phyloP scores from a whole-genome alignment of 2,329 filamentous ascomycete genomes.

The Exophiala dermatitidis region DNA sequence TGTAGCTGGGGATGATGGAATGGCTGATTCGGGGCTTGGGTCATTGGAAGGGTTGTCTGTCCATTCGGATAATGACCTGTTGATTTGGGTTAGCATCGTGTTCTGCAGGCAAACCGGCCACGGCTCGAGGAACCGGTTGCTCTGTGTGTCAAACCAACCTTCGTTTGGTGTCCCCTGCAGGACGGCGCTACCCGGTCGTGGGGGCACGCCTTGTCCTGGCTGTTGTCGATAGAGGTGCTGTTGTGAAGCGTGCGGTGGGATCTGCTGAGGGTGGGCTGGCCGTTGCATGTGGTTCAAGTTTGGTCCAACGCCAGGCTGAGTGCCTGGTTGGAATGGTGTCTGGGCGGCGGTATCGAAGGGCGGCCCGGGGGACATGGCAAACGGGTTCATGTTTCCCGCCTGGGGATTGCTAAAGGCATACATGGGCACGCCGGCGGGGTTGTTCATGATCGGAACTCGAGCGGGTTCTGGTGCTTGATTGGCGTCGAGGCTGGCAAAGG shows the following conservation, averaged over 20 bases:
- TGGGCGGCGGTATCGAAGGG: constrained; percentile 21
- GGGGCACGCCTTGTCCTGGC: constrained; percentile 18
- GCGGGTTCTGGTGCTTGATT: constrained; percentile 12
- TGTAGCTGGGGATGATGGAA: constrained; percentile 9
- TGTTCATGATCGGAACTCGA: constrained; percentile 21
- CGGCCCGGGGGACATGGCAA: constrained; percentile 13
- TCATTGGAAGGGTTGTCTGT: constrained; percentile 19
- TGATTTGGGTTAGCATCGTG: neutral
- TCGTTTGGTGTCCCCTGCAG: constrained; percentile 10
- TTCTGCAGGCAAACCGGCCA: neutral
- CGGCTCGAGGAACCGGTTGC: neutral
- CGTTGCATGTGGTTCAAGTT: constrained; percentile 14
- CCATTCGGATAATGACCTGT: constrained; percentile 19
- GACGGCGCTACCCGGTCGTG: constrained; percentile 7
- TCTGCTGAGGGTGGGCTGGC: constrained; percentile 18
- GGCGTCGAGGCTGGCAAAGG: constrained; percentile 19
- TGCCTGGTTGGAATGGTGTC: constrained; percentile 21
- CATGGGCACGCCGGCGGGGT: constrained; percentile 24
- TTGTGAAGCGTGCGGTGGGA: constrained; percentile 13
- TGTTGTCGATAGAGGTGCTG: constrained; percentile 24
- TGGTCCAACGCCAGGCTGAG: constrained; percentile 3
- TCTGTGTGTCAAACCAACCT: constrained; percentile 9
- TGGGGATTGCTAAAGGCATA: constrained; percentile 18
- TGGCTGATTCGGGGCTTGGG: constrained; percentile 19
- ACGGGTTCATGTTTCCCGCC: constrained; percentile 1